A percentile compares a stretch with the other conserved stretches of the same genome.
phyloP scores from a whole-genome alignment of 1,139 yeast genomes.

The Lodderomyces metapsilosis region DNA sequence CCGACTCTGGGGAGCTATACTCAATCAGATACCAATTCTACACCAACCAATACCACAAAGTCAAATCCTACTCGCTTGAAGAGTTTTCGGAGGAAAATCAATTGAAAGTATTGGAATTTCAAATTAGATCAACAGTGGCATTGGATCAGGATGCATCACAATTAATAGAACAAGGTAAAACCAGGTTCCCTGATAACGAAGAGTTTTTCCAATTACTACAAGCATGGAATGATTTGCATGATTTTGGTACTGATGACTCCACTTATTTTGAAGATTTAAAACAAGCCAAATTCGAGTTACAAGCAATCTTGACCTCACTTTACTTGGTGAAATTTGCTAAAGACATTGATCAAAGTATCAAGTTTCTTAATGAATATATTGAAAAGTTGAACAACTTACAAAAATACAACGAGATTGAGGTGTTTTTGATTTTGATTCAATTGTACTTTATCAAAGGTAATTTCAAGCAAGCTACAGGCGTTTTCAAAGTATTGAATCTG shows the following conservation, averaged over 20 bases:
- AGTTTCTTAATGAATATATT: conserved; percentile 27
- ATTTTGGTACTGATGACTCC: conserved; percentile 41
- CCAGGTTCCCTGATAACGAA: conserved; percentile 37
- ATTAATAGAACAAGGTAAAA: conserved; percentile 38
- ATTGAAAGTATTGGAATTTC: conserved; percentile 41
- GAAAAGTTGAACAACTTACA: conserved; percentile 17
- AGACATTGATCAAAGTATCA: conserved; percentile 41
- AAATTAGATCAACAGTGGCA: conserved; percentile 44
- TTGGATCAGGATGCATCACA: conserved; percentile 40
- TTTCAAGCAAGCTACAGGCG: conserved; percentile 34
- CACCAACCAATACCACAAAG: conserved; percentile 45
- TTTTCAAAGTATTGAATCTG: conserved; percentile 34
- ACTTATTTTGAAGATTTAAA: conserved; percentile 40
- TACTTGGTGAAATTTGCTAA: conserved; percentile 41
- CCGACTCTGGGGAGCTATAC: conserved; percentile 44
- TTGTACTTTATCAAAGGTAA: conserved; percentile 42
- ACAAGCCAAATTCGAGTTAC: conserved; percentile 33
- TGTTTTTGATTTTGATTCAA: conserved; percentile 43
- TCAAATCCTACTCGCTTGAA: conserved; percentile 29
- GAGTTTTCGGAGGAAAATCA: conserved; percentile 38
- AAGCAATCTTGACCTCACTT: conserved; percentile 43
- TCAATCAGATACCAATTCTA: conserved; percentile 47
- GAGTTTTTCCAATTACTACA: conserved; percentile 38
- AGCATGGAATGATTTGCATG: conserved; percentile 44
- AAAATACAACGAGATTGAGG: conserved; percentile 39